phyloP scores from a whole-genome alignment of 148 eudicot species.

The Fagopyrum tataricum region DNA sequence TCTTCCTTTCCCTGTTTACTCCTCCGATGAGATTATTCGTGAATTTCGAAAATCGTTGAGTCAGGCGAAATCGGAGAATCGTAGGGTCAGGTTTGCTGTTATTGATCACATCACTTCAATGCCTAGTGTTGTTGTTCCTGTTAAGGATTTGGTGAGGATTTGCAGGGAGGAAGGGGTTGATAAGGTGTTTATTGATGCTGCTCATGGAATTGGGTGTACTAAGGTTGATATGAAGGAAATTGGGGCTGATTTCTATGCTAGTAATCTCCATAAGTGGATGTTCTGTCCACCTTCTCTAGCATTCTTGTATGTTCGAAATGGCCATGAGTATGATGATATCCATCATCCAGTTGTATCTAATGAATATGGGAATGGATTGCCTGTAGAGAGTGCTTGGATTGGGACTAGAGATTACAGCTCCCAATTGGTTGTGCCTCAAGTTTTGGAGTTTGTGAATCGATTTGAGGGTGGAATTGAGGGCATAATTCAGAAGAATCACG shows the following conservation, averaged over 20 bases:
- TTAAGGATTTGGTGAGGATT: constrained; percentile 60
- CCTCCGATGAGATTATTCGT: constrained; percentile 38
- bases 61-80: constrained; percentile 40
- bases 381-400: constrained; percentile 81
- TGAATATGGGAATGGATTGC: constrained; percentile 80
- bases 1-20: constrained; percentile 67
- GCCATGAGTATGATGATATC: constrained; percentile 32
- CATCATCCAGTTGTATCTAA: constrained; percentile 91
- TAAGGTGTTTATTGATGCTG: constrained; percentile 68
- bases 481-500: constrained; percentile 72
- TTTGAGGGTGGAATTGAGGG: constrained; percentile 91
- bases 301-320: constrained; percentile 59
- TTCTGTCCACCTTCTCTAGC: constrained; percentile 85
- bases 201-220: constrained; percentile 73
- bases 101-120: constrained; percentile 93
- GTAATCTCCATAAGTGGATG: constrained; percentile 93
- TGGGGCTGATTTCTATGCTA: constrained; percentile 85
- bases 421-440: constrained; percentile 71
- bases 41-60: constrained; percentile 60
- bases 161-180: constrained; percentile 88
- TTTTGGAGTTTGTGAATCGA: constrained; percentile 61
- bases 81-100: constrained; percentile 73
- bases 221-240: constrained; percentile 63
- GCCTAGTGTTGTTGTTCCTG: constrained; percentile 86
- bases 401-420: constrained; percentile 89